Evolutionary conservation across 1,284 basidiomycete species (phyloP).

Genomic region (Apiotrichum mycotoxinovorans): DNA sequence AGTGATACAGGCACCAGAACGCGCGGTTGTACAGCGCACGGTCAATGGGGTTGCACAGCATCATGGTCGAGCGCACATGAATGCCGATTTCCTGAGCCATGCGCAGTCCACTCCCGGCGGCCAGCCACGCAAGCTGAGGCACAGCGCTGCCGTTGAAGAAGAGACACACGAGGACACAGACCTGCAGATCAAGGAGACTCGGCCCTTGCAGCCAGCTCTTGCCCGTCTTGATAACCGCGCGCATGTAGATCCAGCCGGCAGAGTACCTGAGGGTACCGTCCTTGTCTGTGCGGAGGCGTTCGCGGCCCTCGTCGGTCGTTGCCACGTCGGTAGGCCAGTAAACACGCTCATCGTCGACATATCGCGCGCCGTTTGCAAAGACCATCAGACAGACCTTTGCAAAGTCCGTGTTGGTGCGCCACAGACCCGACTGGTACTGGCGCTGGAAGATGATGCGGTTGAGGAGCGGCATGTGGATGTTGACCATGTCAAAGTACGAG

Average conservation of each 20-base stretch:
- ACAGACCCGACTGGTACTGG: slow-evolving; percentile 59
- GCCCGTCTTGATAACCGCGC: slow-evolving; percentile 59
- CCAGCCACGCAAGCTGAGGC: slow-evolving; percentile 68
- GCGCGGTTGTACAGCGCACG: slow-evolving; percentile 71
- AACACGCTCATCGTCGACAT: slow-evolving; percentile 62
- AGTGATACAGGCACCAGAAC: slow-evolving; percentile 63
- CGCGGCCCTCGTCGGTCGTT: slow-evolving; percentile 41
- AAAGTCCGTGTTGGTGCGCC: slow-evolving; percentile 61
- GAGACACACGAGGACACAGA: slow-evolving; percentile 51
- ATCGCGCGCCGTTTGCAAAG: slow-evolving; percentile 69
- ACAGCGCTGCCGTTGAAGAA: slow-evolving; percentile 60
- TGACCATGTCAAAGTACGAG: slow-evolving; percentile 64
- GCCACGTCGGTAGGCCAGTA: slow-evolving; percentile 49
- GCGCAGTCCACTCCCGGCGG: slow-evolving; percentile 66
- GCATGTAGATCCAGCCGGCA: slow-evolving; percentile 70
- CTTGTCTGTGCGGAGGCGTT: slow-evolving; percentile 36
- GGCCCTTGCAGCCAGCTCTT: slow-evolving; percentile 58
- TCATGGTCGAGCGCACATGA: slow-evolving; percentile 41
- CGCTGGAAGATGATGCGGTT: slow-evolving; percentile 71
- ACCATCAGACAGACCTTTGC: slow-evolving; percentile 67
- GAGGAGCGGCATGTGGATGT: slow-evolving; percentile 66
- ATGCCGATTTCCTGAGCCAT: slow-evolving; percentile 55
- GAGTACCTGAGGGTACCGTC: slow-evolving; percentile 53
- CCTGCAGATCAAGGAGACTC: slow-evolving; percentile 70
- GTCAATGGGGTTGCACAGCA: slow-evolving; percentile 48